A percentile compares a stretch with the other conserved stretches of the same genome.
phyloP scores from a whole-genome alignment of 1,139 yeast species.

The Hansenula lynferdii region DNA sequence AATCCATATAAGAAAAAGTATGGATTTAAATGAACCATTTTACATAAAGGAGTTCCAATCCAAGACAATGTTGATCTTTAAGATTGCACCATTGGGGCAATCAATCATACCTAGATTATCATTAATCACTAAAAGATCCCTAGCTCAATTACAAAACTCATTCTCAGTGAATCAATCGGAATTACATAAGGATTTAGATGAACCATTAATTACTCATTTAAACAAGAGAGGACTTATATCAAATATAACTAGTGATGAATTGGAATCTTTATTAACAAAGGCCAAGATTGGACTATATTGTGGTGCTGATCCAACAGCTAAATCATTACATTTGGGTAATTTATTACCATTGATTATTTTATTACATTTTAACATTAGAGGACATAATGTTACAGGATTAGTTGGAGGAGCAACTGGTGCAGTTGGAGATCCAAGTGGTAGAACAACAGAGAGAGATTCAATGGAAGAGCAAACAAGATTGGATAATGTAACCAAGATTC shows the following conservation, averaged over 20 bases:
- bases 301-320: constrained; percentile 97
- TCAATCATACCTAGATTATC: too few species aligned
- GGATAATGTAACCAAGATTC: constrained; percentile 56
- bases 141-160: not conserved
- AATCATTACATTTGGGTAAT: constrained; percentile 86
- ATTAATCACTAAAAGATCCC: too few species aligned
- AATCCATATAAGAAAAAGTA: too few species aligned
- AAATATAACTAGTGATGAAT: constrained; percentile 23
- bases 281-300: constrained; percentile 56
- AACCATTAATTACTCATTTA: constrained; percentile 21
- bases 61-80: too few species aligned
- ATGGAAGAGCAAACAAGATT: constrained; percentile 50
- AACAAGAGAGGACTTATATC: constrained; percentile 30
- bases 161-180: constrained; percentile 15
- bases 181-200: constrained; percentile 17
- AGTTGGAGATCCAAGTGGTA: constrained; percentile 97
- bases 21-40: too few species aligned
- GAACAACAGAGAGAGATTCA: constrained; percentile 64
- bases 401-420: constrained; percentile 98
- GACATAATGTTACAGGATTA: constrained; percentile 76
- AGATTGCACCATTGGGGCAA: too few species aligned
- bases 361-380: constrained; percentile 77
- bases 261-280: constrained; percentile 18
- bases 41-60: too few species aligned
- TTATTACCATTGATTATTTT: constrained; percentile 80